phyloP scores from a whole-genome alignment of 805 yeast species.

The Tetrapisispora fleetii region DNA sequence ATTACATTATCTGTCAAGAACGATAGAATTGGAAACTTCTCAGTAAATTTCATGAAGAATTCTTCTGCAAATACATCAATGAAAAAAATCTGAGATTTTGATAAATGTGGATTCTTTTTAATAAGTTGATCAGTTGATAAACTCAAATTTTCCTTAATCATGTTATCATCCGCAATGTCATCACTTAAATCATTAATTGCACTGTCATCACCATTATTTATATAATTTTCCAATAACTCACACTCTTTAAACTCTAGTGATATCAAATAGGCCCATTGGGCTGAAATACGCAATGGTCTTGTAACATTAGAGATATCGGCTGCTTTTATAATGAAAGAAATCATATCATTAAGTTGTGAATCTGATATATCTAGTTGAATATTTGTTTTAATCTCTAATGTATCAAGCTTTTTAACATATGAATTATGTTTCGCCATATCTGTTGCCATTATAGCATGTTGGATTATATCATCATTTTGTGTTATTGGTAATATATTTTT shows the following conservation, averaged over 20 bases:
- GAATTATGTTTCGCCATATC: constrained; percentile 87
- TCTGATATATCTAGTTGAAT: constrained; percentile 10
- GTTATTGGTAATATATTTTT: constrained; percentile 27
- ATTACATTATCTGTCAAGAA: constrained; percentile 47
- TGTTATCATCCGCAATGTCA: neutral
- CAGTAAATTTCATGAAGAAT: constrained; percentile 56
- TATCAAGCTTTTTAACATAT: constrained; percentile 48
- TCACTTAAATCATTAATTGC: neutral
- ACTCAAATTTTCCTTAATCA: neutral
- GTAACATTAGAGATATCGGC: constrained; percentile 95
- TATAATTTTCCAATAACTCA: constrained; percentile 35
- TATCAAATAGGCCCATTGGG: constrained; percentile 80
- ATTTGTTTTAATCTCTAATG: constrained; percentile 18
- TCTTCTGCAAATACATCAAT: constrained; percentile 72
- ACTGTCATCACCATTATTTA: neutral
- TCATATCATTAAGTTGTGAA: constrained; percentile 34
- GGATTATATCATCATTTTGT: constrained; percentile 11
- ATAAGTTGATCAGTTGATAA: constrained; percentile 34
- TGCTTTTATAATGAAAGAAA: constrained; percentile 73
- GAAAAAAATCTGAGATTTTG: constrained; percentile 72
- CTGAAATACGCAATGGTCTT: constrained; percentile 62
- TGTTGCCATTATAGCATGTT: constrained; percentile 54
- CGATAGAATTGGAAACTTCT: constrained; percentile 48
- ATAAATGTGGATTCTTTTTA: constrained; percentile 38
- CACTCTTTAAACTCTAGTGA: constrained; percentile 70